These are phyloP conservation scores for Aspergillus oerlinghausenensis DNA, from an alignment of 2,329 filamentous ascomycete species.

Conservation along the genomic window DNA sequence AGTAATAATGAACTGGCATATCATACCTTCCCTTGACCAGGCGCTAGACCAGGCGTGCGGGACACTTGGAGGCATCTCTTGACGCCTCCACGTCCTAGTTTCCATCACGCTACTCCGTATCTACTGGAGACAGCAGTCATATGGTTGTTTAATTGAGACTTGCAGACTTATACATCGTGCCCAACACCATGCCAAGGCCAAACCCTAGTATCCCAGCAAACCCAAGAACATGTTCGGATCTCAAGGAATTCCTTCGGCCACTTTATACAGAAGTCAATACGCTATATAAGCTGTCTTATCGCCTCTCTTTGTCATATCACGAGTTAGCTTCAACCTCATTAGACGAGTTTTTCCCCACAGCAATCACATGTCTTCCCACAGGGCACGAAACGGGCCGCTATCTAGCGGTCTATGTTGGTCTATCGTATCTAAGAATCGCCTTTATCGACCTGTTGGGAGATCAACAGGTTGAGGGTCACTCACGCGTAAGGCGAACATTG, in stretches of 20 bases:
- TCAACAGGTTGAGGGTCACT: constrained; percentile 33
- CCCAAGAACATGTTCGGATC: not conserved
- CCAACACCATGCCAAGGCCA: not conserved
- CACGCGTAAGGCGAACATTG: constrained; percentile 54
- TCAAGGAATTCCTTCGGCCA: constrained; percentile 27
- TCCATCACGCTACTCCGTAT: no score
- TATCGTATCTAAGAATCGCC: constrained; percentile 49
- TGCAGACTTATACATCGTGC: not conserved
- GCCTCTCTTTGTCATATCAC: constrained; percentile 33
- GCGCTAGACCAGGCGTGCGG: no score
- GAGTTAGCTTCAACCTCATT: constrained; percentile 34
- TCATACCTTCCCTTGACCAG: no score
- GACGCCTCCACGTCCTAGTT: no score
- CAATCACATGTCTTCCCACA: constrained; percentile 39
- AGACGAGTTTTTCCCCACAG: constrained; percentile 41
- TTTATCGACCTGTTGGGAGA: constrained; percentile 47
- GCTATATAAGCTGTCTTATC: constrained; percentile 34
- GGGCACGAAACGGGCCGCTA: constrained; percentile 50
- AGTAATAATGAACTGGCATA: no score
- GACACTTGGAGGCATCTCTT: no score
- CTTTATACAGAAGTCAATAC: constrained; percentile 25
- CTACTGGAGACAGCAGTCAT: not conserved
- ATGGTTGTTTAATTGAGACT: not conserved
- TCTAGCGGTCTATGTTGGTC: constrained; percentile 50
- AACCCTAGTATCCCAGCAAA: not conserved